A percentile compares a stretch with the other conserved stretches of the same genome.
Evolutionary conservation across 768 basidiomycete species (phyloP).

Genomic region (Xerocomus spinulosus): DNA sequence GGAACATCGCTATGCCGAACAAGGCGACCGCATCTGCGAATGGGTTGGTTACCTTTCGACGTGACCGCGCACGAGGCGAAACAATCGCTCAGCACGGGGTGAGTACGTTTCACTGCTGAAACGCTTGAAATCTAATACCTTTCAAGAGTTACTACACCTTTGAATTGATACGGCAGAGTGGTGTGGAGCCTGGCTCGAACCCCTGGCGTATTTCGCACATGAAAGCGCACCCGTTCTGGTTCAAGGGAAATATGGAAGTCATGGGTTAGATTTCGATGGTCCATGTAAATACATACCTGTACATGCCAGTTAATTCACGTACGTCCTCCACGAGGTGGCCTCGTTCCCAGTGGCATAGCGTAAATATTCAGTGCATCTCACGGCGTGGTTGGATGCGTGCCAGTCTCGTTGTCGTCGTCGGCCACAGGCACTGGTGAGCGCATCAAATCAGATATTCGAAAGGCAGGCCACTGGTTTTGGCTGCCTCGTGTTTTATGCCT

Average conservation of each 20-base stretch:
- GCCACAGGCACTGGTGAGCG: constrained; percentile 1
- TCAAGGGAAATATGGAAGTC: constrained; percentile 25
- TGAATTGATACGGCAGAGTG: constrained; percentile 17
- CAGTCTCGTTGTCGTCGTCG: constrained; percentile 6
- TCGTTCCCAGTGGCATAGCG: constrained; percentile 22
- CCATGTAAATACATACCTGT: too few relatives aligned
- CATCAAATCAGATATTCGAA: constrained; percentile 19
- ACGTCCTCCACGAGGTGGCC: constrained; percentile 32
- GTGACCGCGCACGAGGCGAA: constrained; percentile 24
- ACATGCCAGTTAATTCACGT: too few relatives aligned
- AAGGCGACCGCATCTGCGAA: constrained; percentile 24
- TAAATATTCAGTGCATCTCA: constrained; percentile 18
- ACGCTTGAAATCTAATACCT: background rate
- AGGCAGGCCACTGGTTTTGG: constrained; percentile 27
- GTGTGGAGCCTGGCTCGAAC: constrained; percentile 12
- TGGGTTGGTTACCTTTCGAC: constrained; percentile 19
- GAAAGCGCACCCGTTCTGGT: constrained; percentile 28
- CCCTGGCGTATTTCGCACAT: constrained; percentile 26
- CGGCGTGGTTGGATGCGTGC: constrained; percentile 21
- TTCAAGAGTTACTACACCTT: constrained; percentile 24
- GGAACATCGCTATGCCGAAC: constrained; percentile 19
- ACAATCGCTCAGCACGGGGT: constrained; percentile 22
- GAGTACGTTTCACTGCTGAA: background rate
- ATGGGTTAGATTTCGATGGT: too few relatives aligned
- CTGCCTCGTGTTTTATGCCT: constrained; percentile 33